Percentiles rank a stretch among this genome's conserved stretches.
phyloP scores from a whole-genome alignment of 2,329 filamentous ascomycete genomes.

The Ascochyta clinopodiicola region DNA sequence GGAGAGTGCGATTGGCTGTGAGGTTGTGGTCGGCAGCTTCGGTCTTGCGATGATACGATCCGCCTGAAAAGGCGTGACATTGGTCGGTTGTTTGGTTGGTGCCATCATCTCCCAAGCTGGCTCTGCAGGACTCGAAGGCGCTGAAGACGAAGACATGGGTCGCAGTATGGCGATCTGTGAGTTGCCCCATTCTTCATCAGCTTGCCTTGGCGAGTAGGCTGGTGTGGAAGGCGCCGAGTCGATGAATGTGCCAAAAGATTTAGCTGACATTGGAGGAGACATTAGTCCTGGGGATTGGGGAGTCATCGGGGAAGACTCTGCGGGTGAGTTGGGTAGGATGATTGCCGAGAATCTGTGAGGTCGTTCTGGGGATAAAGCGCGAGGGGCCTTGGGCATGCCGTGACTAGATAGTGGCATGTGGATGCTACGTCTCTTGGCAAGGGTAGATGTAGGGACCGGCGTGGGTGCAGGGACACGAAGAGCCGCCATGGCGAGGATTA shows the following conservation, averaged over 20 bases:
- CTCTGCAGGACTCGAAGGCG: constrained; percentile 36
- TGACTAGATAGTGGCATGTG: constrained; percentile 41
- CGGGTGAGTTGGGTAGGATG: constrained; percentile 23
- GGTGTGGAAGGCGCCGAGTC: constrained; percentile 49
- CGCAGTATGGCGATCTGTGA: constrained; percentile 39
- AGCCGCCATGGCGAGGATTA: constrained; percentile 24
- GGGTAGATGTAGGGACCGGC: constrained; percentile 28
- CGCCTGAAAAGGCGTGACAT: constrained; percentile 2
- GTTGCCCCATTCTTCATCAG: constrained; percentile 34
- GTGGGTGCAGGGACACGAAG: constrained; percentile 34
- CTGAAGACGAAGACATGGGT: constrained; percentile 37
- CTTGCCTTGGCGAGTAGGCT: constrained; percentile 40
- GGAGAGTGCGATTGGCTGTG: constrained; percentile 14
- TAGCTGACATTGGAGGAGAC: constrained; percentile 47
- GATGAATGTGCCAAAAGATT: constrained; percentile 46
- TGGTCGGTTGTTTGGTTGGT: constrained; percentile 23
- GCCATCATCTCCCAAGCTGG: constrained; percentile 44
- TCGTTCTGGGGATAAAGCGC: constrained; percentile 34
- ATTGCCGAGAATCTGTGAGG: constrained; percentile 40
- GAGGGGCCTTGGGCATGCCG: constrained; percentile 43
- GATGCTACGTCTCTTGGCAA: constrained; percentile 24
- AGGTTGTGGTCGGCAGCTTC: neutral
- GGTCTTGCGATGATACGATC: neutral
- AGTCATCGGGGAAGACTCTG: constrained; percentile 25
- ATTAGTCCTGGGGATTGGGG: constrained; percentile 34